These are phyloP conservation scores for Lobosporangium transversale DNA, from an alignment of 192 early-diverging fungal species.

Conservation along the genomic window DNA sequence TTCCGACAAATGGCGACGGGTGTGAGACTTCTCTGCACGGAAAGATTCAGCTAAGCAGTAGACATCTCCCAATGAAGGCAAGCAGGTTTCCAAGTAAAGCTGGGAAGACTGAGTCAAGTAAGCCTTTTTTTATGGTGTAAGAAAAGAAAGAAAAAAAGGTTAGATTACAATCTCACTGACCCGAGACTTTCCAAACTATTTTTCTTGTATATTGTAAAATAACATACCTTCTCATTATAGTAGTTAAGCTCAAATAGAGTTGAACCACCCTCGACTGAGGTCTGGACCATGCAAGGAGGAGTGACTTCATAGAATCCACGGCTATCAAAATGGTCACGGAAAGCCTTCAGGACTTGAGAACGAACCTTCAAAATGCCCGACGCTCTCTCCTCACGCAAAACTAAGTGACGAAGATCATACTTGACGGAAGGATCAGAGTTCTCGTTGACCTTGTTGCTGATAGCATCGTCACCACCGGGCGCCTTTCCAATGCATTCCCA, in stretches of 20 bases:
- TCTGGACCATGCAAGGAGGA: slow-evolving; percentile 99
- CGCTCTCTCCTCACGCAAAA: slow-evolving; percentile 92
- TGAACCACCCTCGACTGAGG: slow-evolving; percentile 97
- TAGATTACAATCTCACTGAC: not conserved
- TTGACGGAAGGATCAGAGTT: slow-evolving; percentile 90
- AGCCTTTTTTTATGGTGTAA: slow-evolving; percentile 58
- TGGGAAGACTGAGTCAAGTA: slow-evolving; percentile 99
- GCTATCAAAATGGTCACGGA: slow-evolving; percentile 94
- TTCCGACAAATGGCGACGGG: slow-evolving; percentile 95
- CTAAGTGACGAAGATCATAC: slow-evolving; percentile 95
- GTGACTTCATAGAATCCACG: slow-evolving; percentile 88
- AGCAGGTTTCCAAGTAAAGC: slow-evolving; percentile 96
- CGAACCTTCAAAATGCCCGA: slow-evolving; percentile 90
- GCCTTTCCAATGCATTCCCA: slow-evolving; percentile 95
- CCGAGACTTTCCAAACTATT: not conserved
- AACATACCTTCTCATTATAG: slow-evolving; percentile 85
- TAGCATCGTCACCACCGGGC: slow-evolving; percentile 93
- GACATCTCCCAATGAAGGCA: slow-evolving; percentile 95
- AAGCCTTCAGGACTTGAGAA: slow-evolving; percentile 86
- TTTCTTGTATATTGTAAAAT: too few relatives aligned
- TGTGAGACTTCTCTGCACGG: slow-evolving; percentile 97
- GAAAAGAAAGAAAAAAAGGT: not conserved
- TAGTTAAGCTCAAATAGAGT: slow-evolving; percentile 97
- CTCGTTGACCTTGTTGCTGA: slow-evolving; percentile 88
- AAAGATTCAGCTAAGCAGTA: slow-evolving; percentile 97